Base-by-base conservation (phyloP, 345 rosid species). In the Erucastrum elatum region DNA sequence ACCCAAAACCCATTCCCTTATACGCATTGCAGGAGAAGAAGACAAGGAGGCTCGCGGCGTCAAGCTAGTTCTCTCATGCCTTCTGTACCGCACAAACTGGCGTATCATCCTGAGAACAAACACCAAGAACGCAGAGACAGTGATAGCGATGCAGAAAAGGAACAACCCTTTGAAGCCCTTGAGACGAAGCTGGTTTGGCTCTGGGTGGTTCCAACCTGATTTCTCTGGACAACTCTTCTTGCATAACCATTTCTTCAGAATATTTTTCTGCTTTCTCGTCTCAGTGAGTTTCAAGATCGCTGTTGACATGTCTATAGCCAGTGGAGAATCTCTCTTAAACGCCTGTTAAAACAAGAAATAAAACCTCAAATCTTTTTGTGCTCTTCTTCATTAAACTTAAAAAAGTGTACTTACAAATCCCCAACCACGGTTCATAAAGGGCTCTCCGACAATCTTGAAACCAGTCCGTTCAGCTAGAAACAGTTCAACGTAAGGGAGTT, bases 221-320 rank as follows among this genome's bases (percentile, higher is more conserved):
- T 81, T 80, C 70, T 69, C 81, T 4, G 85, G 77, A 70, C 97
- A 94, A 1, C 82, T 85, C 59, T 5, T 69, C 78, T 84, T 82
- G 66, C 93, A 87, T 64, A 92, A 83, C 98, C 98, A 92, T 60
- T 77, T 85, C 76, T 79, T 79, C 31, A 74, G 86, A 70, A 92
- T 87, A 74, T 75, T 76, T 72, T 89, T 90, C 63, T 92, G 87
- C 79, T 84, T 77, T 73, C 97, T 90, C 1, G 72, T 76, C 82
- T 94, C 98, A 0, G 97, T 87, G 33, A 94, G 96, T 74, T 85
- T 86, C 72, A 94, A 67, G 68, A 94, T 86, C 59, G 98, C 97
- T 4, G 96, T 89, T 12, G 98, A 94, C 64, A 94, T 85, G 83
- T 90, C 97, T 12, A 87, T 73, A 12, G 90, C 90, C 16, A 94